Evolutionary conservation across 768 basidiomycete genomes (phyloP), one percentile per base, ranked within the genome.

Genomic region (Boletus pseudopeckii): DNA sequence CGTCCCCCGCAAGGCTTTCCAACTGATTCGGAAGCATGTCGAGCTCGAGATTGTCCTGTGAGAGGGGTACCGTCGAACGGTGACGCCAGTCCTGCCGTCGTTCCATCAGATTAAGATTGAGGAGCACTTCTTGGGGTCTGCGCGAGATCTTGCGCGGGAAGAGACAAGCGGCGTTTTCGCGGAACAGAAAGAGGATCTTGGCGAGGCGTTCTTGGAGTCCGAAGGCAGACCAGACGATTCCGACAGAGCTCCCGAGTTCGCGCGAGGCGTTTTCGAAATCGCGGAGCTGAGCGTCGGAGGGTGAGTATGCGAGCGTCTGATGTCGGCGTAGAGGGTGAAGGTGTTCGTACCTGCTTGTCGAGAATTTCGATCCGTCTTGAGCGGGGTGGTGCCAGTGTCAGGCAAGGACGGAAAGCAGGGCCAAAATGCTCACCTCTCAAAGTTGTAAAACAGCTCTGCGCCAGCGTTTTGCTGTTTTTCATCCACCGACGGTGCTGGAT

Each of bases 181-280:
- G 75, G 58, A 82, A 80, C 5, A 81, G 66, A 55, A 73, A 78
- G 11, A 79, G 67, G 13, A 81, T 71, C 55, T 77, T 77, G 10
- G 75, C 68, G 8, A 82, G 72, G 28, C 80, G 74, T 36, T 80
- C 74, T 18, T 81, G 75, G 28, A 81, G 69, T 48, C 72, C 70
- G 52, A 73, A 79, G 0, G 80, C 73, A 8, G 81, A 82, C 17
- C 74, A 81, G 11, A 81, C 67, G 28, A 82, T 78, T 1, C 80
- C 80, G 40, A 81, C 78, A 0, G 80, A 81, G 34, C 78, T 78
- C 8, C 81, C 81, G 0, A 81, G 67, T 56, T 80, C 79, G 10
- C 79, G 78, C 9, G 78, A 78, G 3, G 80, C 75, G 20, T 80
- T 81, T 42, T 77, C 75, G 48, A 82, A 82, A 61, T 79, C 79